phyloP scores from a whole-genome alignment of 306 rosid species.

The Corylus heterophylla region DNA sequence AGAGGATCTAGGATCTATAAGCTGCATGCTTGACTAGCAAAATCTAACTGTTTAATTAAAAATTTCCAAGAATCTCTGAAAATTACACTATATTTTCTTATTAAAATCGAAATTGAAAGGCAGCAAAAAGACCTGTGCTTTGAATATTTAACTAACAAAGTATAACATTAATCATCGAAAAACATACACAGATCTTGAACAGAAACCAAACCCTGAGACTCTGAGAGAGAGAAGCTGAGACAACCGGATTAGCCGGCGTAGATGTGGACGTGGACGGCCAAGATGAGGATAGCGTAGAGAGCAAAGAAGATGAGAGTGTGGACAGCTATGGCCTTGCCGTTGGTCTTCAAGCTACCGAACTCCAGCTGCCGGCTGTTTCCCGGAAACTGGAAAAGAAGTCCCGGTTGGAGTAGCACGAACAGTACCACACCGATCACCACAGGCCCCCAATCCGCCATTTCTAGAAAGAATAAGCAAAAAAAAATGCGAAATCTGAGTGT shows the following conservation, averaged over 20 bases:
- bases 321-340: slow-evolving; percentile 80
- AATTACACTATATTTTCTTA: no score
- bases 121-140: background rate
- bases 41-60: no score
- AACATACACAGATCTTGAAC: background rate
- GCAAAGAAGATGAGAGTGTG: slow-evolving; percentile 89
- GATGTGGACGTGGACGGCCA: slow-evolving; percentile 81
- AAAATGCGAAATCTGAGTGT: background rate
- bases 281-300: slow-evolving; percentile 62
- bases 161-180: background rate
- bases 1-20: no score
- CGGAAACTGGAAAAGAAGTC: slow-evolving; percentile 74
- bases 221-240: background rate
- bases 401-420: slow-evolving; percentile 89
- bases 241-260: slow-evolving; percentile 61
- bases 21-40: no score
- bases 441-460: slow-evolving; percentile 96
- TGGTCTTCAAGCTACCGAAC: slow-evolving; percentile 86
- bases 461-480: background rate
- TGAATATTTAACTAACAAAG: background rate
- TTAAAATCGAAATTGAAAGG: background rate
- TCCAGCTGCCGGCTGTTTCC: slow-evolving; percentile 69
- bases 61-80: no score
- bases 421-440: slow-evolving; percentile 88
- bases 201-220: background rate